These are phyloP conservation scores for Megacollybia marginata DNA, from an alignment of 768 basidiomycete genomes.

Conservation along the genomic window DNA sequence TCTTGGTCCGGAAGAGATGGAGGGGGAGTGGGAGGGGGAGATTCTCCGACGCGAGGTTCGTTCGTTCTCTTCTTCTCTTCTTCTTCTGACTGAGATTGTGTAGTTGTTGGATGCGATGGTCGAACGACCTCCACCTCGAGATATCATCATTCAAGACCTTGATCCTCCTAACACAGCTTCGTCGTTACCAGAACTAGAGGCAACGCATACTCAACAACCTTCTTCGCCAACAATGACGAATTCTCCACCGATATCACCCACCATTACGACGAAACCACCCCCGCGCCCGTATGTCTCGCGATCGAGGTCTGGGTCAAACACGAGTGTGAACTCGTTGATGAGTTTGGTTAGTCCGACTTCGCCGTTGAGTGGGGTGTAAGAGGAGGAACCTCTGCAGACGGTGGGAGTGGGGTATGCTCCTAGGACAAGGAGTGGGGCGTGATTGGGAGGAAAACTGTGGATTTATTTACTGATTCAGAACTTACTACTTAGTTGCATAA, in stretches of 20 bases:
- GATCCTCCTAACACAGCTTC: neutral
- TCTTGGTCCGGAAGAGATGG: slow-evolving; percentile 80
- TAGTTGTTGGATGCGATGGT: slow-evolving; percentile 83
- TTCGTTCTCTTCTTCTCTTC: slow-evolving; percentile 1
- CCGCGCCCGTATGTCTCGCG: neutral
- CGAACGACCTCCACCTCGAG: slow-evolving; percentile 54
- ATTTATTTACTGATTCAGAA: too few relatives aligned
- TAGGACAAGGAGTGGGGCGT: too few relatives aligned
- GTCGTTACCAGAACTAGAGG: neutral
- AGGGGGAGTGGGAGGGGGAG: slow-evolving; percentile 84
- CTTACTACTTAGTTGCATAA: too few relatives aligned
- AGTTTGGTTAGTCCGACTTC: too few relatives aligned
- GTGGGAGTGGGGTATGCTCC: too few relatives aligned
- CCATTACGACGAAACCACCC: neutral
- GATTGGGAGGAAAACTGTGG: too few relatives aligned
- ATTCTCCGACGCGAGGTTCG: slow-evolving; percentile 75
- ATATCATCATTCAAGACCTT: neutral
- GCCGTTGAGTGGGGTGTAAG: too few relatives aligned
- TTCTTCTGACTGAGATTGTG: neutral
- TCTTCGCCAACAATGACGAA: neutral
- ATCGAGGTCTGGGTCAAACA: neutral
- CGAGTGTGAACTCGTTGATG: neutral
- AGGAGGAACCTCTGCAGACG: too few relatives aligned
- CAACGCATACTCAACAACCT: neutral
- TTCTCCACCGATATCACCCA: neutral